Percentiles rank a stretch among this genome's conserved stretches.
phyloP scores from a whole-genome alignment of 768 basidiomycete species.

The Lactifluus pinguis region DNA sequence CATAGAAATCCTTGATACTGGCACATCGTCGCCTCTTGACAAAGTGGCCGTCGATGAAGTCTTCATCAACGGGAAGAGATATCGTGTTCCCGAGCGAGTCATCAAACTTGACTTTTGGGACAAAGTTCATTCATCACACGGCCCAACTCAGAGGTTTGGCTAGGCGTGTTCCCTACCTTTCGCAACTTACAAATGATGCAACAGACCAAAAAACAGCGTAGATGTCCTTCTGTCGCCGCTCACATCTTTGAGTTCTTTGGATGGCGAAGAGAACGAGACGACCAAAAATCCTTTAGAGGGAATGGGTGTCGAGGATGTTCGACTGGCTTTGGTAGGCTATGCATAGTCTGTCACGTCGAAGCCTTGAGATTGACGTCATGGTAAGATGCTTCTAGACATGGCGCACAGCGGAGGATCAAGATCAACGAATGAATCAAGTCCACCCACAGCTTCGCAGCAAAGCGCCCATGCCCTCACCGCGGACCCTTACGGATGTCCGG shows the following conservation, averaged over 20 bases:
- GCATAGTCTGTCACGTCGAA: neutral
- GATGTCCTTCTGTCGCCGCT: conserved; percentile 24
- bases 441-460: neutral
- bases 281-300: neutral
- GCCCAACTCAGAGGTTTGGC: conserved; percentile 11
- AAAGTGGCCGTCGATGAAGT: conserved; percentile 71
- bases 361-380: neutral
- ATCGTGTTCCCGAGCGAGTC: conserved; percentile 86
- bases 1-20: conserved; percentile 74
- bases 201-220: conserved; percentile 8
- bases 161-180: neutral
- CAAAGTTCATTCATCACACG: conserved; percentile 36
- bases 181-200: neutral
- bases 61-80: conserved; percentile 79
- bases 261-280: conserved; percentile 13
- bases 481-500: neutral
- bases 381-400: conserved; percentile 17
- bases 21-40: conserved; percentile 35
- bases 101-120: conserved; percentile 96
- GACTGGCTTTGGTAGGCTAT: conserved; percentile 15
- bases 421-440: neutral
- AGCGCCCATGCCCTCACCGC: neutral
- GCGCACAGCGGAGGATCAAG: conserved; percentile 4
- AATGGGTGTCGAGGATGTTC: conserved; percentile 17
- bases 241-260: conserved; percentile 22